These are phyloP conservation scores for Blastobotrys indianensis DNA, from an alignment of 1,139 yeast species.

Conservation along the genomic window DNA sequence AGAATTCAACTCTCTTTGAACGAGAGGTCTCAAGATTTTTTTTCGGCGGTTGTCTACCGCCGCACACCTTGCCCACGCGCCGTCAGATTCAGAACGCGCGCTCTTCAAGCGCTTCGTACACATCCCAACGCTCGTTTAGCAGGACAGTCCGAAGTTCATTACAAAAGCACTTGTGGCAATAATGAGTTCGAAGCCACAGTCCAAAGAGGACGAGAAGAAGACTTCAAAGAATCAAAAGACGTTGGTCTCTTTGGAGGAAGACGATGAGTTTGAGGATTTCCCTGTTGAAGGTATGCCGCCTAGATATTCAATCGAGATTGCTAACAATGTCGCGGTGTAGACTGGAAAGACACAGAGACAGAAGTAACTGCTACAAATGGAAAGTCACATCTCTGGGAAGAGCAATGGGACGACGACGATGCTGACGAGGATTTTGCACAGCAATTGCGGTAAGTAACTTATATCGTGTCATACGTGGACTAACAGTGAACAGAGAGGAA, in stretches of 20 bases:
- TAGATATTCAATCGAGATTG: slow-evolving; percentile 4
- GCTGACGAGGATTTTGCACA: slow-evolving; percentile 78
- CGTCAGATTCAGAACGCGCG: too few species aligned
- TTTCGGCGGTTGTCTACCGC: slow-evolving; percentile 4
- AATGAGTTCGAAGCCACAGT: background rate
- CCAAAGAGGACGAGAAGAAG: slow-evolving; percentile 8
- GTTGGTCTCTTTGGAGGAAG: slow-evolving; percentile 69
- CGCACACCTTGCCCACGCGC: background rate
- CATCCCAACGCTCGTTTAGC: too few species aligned
- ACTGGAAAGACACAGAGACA: slow-evolving; percentile 49
- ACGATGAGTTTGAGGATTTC: slow-evolving; percentile 92
- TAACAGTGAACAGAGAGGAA: slow-evolving; percentile 22
- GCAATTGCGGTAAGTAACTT: slow-evolving; percentile 47
- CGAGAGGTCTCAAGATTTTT: slow-evolving; percentile 3
- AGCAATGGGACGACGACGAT: slow-evolving; percentile 89
- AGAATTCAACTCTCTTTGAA: background rate
- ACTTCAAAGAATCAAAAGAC: slow-evolving; percentile 19
- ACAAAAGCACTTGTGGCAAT: too few species aligned
- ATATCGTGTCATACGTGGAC: background rate
- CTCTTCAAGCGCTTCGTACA: too few species aligned
- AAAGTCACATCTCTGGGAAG: slow-evolving; percentile 71
- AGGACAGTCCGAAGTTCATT: too few species aligned
- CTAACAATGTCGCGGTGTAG: slow-evolving; percentile 22
- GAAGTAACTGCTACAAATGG: slow-evolving; percentile 33
- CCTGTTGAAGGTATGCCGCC: slow-evolving; percentile 70